phyloP scores from a whole-genome alignment of 2,329 filamentous ascomycete genomes.

The Celoporthe dispersa region DNA sequence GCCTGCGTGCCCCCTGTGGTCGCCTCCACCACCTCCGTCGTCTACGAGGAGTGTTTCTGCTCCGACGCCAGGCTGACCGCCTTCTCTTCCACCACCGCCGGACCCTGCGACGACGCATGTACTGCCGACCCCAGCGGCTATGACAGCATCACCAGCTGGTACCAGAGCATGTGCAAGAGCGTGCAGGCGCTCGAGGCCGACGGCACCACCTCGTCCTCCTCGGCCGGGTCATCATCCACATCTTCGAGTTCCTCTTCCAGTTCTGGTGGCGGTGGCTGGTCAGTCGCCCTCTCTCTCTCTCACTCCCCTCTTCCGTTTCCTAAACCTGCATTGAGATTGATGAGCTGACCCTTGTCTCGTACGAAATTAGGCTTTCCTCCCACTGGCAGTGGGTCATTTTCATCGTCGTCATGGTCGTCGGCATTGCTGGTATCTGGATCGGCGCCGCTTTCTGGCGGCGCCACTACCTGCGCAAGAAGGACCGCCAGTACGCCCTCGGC shows the following conservation, averaged over 20 bases:
- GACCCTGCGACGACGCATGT: conserved; percentile 67
- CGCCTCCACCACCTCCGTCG: conserved; percentile 50
- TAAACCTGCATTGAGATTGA: conserved; percentile 13
- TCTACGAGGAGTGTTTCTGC: conserved; percentile 77
- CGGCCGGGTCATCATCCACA: conserved; percentile 36
- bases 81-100: conserved; percentile 59
- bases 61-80: conserved; percentile 60
- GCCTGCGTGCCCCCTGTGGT: conserved; percentile 68
- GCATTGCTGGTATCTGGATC: conserved; percentile 68
- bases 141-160: conserved; percentile 70
- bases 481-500: conserved; percentile 57
- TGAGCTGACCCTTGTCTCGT: background rate
- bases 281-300: conserved; percentile 33
- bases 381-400: conserved; percentile 85
- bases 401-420: conserved; percentile 74
- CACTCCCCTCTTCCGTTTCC: conserved; percentile 10
- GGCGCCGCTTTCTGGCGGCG: conserved; percentile 73
- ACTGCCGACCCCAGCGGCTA: conserved; percentile 53
- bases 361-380: conserved; percentile 59
- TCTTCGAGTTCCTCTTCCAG: conserved; percentile 34
- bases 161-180: conserved; percentile 65
- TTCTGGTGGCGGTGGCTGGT: conserved; percentile 49
- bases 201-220: conserved; percentile 37
- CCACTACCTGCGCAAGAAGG: conserved; percentile 72
- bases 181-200: conserved; percentile 39